Percentiles rank a stretch among this genome's conserved stretches.
These are phyloP conservation scores for Margaritispora aquatica DNA, from an alignment of 495 filamentous ascomycete species.

Conservation along the genomic window DNA sequence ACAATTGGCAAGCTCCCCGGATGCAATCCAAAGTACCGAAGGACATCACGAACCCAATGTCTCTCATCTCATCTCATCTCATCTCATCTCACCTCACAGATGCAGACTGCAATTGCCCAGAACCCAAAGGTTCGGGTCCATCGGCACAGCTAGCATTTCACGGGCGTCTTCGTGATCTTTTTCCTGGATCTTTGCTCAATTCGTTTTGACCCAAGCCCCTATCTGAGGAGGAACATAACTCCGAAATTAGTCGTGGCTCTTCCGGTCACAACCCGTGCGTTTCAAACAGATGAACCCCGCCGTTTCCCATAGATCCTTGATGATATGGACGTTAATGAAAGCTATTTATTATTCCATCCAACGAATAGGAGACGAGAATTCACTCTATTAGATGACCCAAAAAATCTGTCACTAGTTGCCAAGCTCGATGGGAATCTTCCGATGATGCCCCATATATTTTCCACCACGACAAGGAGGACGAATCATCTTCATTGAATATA, in stretches of 20 bases:
- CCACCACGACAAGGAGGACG: no score
- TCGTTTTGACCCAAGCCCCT: background rate
- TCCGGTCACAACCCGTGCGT: background rate
- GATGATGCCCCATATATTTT: background rate
- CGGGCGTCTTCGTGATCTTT: background rate
- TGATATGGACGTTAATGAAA: background rate
- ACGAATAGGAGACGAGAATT: background rate
- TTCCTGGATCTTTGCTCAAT: background rate
- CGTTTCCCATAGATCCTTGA: background rate
- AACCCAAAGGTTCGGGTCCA: background rate
- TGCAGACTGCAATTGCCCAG: background rate
- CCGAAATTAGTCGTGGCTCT: constrained; percentile 2
- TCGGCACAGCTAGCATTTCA: background rate
- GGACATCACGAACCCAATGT: background rate
- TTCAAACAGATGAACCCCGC: background rate
- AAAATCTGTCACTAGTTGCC: background rate
- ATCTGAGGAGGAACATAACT: background rate
- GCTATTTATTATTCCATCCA: background rate
- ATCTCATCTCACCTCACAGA: background rate
- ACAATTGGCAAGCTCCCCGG: no score
- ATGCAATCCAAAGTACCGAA: background rate
- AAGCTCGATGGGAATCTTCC: background rate
- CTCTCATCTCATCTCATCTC: background rate
- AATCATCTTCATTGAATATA: no score
- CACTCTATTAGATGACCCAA: background rate